Percentiles rank a stretch among this genome's conserved stretches.
These are phyloP conservation scores for Pichia occidentalis DNA, from an alignment of 805 yeast species.

Conservation along the genomic window DNA sequence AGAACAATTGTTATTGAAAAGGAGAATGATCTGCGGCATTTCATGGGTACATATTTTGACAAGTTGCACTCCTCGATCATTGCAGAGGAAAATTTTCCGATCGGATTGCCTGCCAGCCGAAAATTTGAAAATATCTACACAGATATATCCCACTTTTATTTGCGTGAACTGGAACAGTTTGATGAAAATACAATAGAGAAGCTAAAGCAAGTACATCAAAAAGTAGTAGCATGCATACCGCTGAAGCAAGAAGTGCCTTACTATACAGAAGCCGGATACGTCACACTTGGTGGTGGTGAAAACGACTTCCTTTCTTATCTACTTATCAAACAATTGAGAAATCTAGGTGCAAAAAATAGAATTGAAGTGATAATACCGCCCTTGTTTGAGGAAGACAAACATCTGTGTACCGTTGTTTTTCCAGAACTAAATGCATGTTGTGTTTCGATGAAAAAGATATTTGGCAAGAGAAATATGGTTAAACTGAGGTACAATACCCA, in stretches of 20 bases:
- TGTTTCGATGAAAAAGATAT: slow-evolving; percentile 51
- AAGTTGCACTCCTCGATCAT: too few species aligned
- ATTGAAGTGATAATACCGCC: slow-evolving; percentile 77
- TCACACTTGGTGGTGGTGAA: slow-evolving; percentile 75
- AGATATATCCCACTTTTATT: slow-evolving; percentile 10
- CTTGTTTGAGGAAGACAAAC: slow-evolving; percentile 60
- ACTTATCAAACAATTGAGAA: slow-evolving; percentile 56
- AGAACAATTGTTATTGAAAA: too few species aligned
- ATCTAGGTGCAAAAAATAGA: slow-evolving; percentile 61
- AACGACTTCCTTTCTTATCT: slow-evolving; percentile 64
- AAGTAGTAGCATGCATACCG: slow-evolving; percentile 25
- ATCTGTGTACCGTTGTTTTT: slow-evolving; percentile 55
- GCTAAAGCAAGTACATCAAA: slow-evolving; percentile 26
- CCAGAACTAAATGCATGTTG: slow-evolving; percentile 61
- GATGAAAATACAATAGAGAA: slow-evolving; percentile 26
- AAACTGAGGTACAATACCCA: slow-evolving; percentile 50
- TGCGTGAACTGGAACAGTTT: slow-evolving; percentile 22
- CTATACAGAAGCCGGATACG: slow-evolving; percentile 41
- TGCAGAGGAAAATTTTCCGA: not conserved
- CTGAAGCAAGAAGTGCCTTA: slow-evolving; percentile 19
- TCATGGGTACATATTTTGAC: too few species aligned
- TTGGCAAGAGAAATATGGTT: slow-evolving; percentile 47
- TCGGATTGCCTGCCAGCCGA: not conserved
- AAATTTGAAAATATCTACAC: not conserved
- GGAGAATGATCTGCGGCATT: too few species aligned